Evolutionary conservation across 2,329 filamentous ascomycete species (phyloP), one percentile per base, ranked within the genome.

Genomic region (Penicillium sp.): DNA sequence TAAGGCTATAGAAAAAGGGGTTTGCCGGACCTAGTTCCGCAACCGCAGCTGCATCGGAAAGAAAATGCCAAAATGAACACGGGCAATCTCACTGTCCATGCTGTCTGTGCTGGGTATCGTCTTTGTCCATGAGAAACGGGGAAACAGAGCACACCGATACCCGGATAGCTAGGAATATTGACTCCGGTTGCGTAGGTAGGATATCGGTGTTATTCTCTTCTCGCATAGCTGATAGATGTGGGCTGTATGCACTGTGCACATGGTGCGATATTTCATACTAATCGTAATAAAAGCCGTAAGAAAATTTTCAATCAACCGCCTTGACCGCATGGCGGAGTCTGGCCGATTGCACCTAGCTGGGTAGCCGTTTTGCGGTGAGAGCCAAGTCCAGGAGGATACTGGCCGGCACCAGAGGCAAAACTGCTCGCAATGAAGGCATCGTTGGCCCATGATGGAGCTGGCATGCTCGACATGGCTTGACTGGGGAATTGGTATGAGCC

Each of bases 311-410:
- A 67, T 79, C 76, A 80, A 52, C 78, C 78, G 39, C 76, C 76
- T 63, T 83, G 80, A 27, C 78, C 78, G 61, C 77, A 79, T 25
- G 78, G 78, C 23, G 80, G 79, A 31, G 77, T 81, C 55, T 78
- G 76, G 6, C 75, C 75, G 55, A 81, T 77, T 45, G 72, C 71
- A 31, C 75, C 75, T 54, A 74, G 75, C 47, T 70, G 72, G 19
- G 68, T 61, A 33, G 66, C 52, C 39, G 70, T 56, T 55, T 67
- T 72, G 58, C 72, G 72, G 45, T 59, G 62, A 25, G 55, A 59
- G 29, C 54, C 62, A 31, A 70, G 60, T 1, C 62, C 65, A 1
- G 71, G 62, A 39, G 58, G 67, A 29, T 66, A 66, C 27, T 65
- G 65, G 2, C 58, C 61, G 6, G 65, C 48, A 35, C 69, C 67